Evolutionary conservation across 192 early-diverging fungal genomes (phyloP), one percentile per base, ranked within the genome.

Genomic region (Coemansia asiatica): DNA sequence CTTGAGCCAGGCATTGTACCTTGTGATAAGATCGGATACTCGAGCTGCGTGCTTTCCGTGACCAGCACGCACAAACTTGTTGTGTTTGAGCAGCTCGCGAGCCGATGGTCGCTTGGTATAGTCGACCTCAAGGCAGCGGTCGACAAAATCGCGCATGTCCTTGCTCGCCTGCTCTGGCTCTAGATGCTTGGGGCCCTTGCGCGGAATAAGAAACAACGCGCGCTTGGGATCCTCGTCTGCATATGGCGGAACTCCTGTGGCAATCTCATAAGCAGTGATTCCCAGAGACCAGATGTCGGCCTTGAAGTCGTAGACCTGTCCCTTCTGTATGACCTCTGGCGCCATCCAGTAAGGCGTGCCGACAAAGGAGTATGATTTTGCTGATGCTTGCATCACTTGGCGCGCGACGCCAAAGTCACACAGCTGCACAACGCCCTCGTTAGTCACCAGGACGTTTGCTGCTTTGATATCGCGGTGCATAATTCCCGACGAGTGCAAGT

Each of bases 251-350:
- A 91, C 92, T 19, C 96, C 96, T 18, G 90, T 96, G 10, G 94
- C 92, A 61, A 99, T 89, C 67, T 99, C 97, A 51, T 97, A 96
- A 25, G 96, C 90, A 5, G 97, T 98, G 69, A 99, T 98, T 6
- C 97, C 97, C 27, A 99, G 84, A 0, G 95, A 97, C 97, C 97
- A 99, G 35, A 99, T 95, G 74, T 99, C 97, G n/a, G 92, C 95
- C 87, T 95, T 95, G 61, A 84, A 94, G 61, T 95, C 96, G 68
- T 98, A 97, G 5, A 90, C 82, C 67, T 91, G 75, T 51, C 94
- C 93, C 75, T 90, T 86, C 29, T 76, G 84, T 61, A 92, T 90
- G 4, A 92, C 90, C 58, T 94, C 92, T 2, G 92, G 92, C 7
- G 92, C 92, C 90, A 94, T 92, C 90, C 91, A 94, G 70, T 92